Percentiles rank a stretch among this genome's conserved stretches.
phyloP scores from a whole-genome alignment of 768 basidiomycete genomes.

The Phlegmacium glaucopus region DNA sequence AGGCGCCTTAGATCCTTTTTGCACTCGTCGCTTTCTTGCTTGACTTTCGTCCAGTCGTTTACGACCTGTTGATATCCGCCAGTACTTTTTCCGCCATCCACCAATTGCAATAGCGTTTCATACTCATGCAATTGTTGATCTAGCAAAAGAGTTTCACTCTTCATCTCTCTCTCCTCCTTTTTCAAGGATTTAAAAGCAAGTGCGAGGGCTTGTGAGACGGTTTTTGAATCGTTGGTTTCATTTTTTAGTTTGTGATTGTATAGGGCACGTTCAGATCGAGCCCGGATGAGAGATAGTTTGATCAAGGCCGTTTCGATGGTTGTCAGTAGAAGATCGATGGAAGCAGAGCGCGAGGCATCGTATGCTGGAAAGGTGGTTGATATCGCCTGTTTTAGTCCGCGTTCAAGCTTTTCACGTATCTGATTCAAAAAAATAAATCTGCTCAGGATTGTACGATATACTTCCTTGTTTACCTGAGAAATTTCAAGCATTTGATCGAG shows the following conservation, averaged over 20 bases:
- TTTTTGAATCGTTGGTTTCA: constrained; percentile 11
- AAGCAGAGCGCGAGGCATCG: constrained; percentile 29
- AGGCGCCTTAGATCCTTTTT: constrained; percentile 43
- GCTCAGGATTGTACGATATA: no score
- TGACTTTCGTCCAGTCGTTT: constrained; percentile 44
- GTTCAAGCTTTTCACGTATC: constrained; percentile 10
- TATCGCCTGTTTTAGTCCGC: constrained; percentile 9
- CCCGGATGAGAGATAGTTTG: constrained; percentile 44
- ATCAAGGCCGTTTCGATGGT: constrained; percentile 44
- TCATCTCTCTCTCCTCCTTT: constrained; percentile 32
- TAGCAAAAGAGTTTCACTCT: constrained; percentile 32
- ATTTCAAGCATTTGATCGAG: neutral
- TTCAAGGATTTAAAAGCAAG: constrained; percentile 28
- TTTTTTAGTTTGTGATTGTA: constrained; percentile 32
- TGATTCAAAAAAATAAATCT: neutral
- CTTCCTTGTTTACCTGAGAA: neutral
- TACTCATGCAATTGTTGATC: constrained; percentile 41
- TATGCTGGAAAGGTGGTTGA: constrained; percentile 16
- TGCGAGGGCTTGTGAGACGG: constrained; percentile 32
- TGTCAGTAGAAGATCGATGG: constrained; percentile 38
- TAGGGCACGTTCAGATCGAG: constrained; percentile 33
- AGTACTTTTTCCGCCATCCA: constrained; percentile 31
- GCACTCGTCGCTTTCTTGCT: constrained; percentile 49
- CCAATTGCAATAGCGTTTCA: constrained; percentile 34
- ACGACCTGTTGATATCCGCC: constrained; percentile 44